Evolutionary conservation across 495 filamentous ascomycete species (phyloP).

Genomic region (Penicillium odoratum): DNA sequence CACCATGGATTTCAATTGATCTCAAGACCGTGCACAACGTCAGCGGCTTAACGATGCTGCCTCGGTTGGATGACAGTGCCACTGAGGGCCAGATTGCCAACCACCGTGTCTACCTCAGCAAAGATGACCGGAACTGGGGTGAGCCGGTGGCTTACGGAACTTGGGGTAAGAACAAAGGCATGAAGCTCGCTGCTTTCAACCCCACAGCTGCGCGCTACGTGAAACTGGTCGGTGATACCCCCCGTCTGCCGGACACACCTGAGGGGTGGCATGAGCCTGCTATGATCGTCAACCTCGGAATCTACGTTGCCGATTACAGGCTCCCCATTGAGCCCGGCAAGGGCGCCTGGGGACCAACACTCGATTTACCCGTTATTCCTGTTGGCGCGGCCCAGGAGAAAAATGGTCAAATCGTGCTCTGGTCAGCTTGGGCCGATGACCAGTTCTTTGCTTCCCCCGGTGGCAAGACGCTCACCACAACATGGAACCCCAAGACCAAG

Average conservation of each 20-base stretch:
- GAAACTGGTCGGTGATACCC: slow-evolving; percentile 24
- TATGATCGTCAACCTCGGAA: slow-evolving; percentile 34
- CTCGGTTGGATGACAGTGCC: slow-evolving; percentile 27
- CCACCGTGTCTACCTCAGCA: slow-evolving; percentile 42
- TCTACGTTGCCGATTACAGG: slow-evolving; percentile 21
- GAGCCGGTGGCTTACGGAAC: slow-evolving; percentile 42
- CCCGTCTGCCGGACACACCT: neutral
- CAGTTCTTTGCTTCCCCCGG: slow-evolving; percentile 33
- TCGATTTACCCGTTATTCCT: slow-evolving; percentile 54
- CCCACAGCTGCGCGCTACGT: slow-evolving; percentile 42
- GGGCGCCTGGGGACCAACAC: slow-evolving; percentile 49
- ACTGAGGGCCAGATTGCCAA: slow-evolving; percentile 39
- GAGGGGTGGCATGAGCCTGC: slow-evolving; percentile 7
- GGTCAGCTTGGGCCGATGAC: slow-evolving; percentile 41
- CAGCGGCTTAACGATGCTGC: slow-evolving; percentile 23
- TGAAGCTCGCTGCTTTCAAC: slow-evolving; percentile 42
- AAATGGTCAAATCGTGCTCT: slow-evolving; percentile 37
- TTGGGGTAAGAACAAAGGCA: slow-evolving; percentile 40
- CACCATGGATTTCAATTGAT: slow-evolving; percentile 11
- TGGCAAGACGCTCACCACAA: slow-evolving; percentile 50
- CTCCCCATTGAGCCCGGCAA: slow-evolving; percentile 13
- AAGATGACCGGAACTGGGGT: slow-evolving; percentile 36
- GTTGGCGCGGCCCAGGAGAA: slow-evolving; percentile 34
- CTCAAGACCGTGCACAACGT: slow-evolving; percentile 15
- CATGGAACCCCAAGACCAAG: slow-evolving; percentile 36